Conservation (phyloP, 495 filamentous ascomycete species). For the Letharia columbiana region DNA sequence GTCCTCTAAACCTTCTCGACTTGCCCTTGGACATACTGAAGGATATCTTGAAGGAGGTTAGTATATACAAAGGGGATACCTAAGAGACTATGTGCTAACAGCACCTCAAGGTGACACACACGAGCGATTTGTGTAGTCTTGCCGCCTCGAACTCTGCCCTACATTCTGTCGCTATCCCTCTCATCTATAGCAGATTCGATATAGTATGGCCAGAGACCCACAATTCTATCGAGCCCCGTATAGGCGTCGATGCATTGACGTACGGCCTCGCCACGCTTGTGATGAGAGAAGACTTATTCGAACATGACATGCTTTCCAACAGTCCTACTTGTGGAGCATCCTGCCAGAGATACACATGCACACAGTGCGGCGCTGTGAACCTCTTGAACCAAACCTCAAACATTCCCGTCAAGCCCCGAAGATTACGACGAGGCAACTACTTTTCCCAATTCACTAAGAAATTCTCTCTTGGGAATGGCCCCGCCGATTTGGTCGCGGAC, state of each 20-base stretch:
- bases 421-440: slow-evolving; percentile 56
- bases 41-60: slow-evolving; percentile 81
- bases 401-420: slow-evolving; percentile 17
- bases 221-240: slow-evolving; percentile 52
- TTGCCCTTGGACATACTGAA: slow-evolving; percentile 81
- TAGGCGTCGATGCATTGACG: slow-evolving; percentile 82
- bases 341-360: slow-evolving; percentile 25
- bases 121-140: slow-evolving; percentile 77
- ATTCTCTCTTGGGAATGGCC: slow-evolving; percentile 87
- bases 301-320: slow-evolving; percentile 27
- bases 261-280: slow-evolving; percentile 84
- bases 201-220: slow-evolving; percentile 85
- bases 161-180: slow-evolving; percentile 68
- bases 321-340: slow-evolving; percentile 7
- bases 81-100: slow-evolving; percentile 16
- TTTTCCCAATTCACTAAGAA: slow-evolving; percentile 81
- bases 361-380: slow-evolving; percentile 33
- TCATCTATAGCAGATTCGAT: slow-evolving; percentile 88
- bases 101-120: slow-evolving; percentile 62
- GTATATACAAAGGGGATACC: slow-evolving; percentile 20
- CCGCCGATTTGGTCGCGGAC: slow-evolving; percentile 71
- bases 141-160: slow-evolving; percentile 80
- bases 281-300: slow-evolving; percentile 67
- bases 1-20: slow-evolving; percentile 57
- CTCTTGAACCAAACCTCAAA: slow-evolving; percentile 20